Evolutionary conservation across 2,329 filamentous ascomycete species (phyloP), one percentile per base, ranked within the genome.

Genomic region (Fusarium scirpi): DNA sequence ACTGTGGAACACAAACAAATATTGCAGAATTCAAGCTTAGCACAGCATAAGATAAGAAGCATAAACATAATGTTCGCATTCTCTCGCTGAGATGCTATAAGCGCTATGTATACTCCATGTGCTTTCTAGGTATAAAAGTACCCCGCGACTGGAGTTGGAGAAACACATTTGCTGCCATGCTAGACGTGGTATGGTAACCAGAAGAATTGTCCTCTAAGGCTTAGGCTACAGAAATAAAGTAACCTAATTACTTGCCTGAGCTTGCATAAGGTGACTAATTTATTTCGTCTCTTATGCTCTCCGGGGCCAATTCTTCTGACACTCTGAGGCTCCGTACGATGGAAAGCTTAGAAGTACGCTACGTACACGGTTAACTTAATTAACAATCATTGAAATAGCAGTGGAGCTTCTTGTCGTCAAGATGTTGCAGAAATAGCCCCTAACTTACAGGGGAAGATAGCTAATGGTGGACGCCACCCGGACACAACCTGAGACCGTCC

Each of bases 121-220:
- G 32, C 20, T 47, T 25, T 49, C 34, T n/a, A 27, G 30, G 12
- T 40, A 34, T 12, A 13, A n/a, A 24, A 24, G 8, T 53, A 29
- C 46, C 55, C 46, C 41, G 45, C 51, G 55, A 29, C 32, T 43
- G 12, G 54, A 32, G 46, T 45, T 49, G 27, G 34, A 64, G 40
- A 43, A 47, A 49, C 51, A 54, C 47, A 48, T 49, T 60, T 57
- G 48, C 43, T 51, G 56, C 51, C 65, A 59, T 64, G 63, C 62
- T 65, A 51, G 46, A 66, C 30, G 58, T 74, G 73, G 73, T 75
- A 75, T 67, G n/a, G n/a, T n/a, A n/a, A n/a, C n/a, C n/a, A n/a
- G n/a, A n/a, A n/a, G n/a, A n/a, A n/a, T n/a, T n/a, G n/a, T n/a
- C n/a, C n/a, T n/a, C n/a, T n/a, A n/a, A n/a, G n/a, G n/a, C n/a